These are phyloP conservation scores for Tylopilus balloui DNA, from an alignment of 768 basidiomycete genomes.

Conservation along the genomic window DNA sequence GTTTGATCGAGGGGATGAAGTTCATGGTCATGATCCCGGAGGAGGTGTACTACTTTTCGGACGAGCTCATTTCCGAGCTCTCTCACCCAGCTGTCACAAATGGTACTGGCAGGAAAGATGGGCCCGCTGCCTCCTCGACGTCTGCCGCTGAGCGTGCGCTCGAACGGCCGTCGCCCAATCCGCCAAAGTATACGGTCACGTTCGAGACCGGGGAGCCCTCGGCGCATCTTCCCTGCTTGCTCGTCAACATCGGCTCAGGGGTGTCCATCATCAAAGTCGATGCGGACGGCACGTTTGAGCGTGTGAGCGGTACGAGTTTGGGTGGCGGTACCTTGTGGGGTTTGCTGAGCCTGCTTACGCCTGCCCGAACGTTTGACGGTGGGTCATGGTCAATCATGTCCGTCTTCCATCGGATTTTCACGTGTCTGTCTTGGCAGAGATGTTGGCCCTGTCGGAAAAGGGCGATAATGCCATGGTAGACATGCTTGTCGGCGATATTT, in stretches of 20 bases:
- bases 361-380: slow-evolving; percentile 95
- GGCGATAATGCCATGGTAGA: slow-evolving; percentile 94
- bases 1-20: slow-evolving; percentile 91
- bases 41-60: slow-evolving; percentile 98
- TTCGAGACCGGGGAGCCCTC: slow-evolving; percentile 78
- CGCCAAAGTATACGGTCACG: slow-evolving; percentile 82
- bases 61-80: slow-evolving; percentile 81
- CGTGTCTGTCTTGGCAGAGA: slow-evolving; percentile 55
- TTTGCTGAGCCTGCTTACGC: slow-evolving; percentile 88
- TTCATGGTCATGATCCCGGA: slow-evolving; percentile 95
- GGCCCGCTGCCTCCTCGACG: slow-evolving; percentile 5
- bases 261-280: slow-evolving; percentile 98
- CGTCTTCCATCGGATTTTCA: background rate
- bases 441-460: slow-evolving; percentile 88
- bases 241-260: slow-evolving; percentile 98
- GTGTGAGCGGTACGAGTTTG: slow-evolving; percentile 93
- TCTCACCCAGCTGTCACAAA: slow-evolving; percentile 34
- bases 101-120: slow-evolving; percentile 5
- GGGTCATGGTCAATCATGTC: slow-evolving; percentile 31
- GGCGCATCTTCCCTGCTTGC: slow-evolving; percentile 89
- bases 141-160: slow-evolving; percentile 32
- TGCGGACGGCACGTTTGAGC: slow-evolving; percentile 91
- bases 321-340: slow-evolving; percentile 99
- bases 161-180: slow-evolving; percentile 85
- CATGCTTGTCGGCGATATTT: slow-evolving; percentile 99